Percentiles rank a stretch among this genome's conserved stretches.
Evolutionary conservation across 2,329 filamentous ascomycete genomes (phyloP).

Genomic region (Coniochaeta sp.): DNA sequence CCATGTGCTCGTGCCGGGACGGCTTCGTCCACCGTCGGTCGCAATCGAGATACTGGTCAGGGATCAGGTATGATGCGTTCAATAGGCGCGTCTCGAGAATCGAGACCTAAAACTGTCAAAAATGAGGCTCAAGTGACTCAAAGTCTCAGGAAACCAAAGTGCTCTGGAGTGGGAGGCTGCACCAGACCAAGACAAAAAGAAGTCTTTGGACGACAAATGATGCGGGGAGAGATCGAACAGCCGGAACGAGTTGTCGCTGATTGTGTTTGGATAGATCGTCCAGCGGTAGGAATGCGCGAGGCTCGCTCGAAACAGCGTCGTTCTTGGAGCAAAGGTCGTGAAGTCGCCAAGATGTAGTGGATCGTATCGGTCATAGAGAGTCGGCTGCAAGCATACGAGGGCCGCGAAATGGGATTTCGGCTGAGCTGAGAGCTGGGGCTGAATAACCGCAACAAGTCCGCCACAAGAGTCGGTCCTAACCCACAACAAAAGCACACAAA

Average conservation of each 20-base stretch:
- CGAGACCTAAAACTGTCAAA: neutral
- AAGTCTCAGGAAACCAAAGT: neutral
- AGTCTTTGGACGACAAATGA: neutral
- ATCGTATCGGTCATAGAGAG: neutral
- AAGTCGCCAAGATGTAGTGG: neutral
- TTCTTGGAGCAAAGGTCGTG: neutral
- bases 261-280: neutral
- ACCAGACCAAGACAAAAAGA: neutral
- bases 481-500: too few relatives aligned
- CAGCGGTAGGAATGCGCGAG: neutral
- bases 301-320: neutral
- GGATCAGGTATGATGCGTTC: neutral
- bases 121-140: neutral
- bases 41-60: neutral
- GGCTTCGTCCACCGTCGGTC: neutral
- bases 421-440: neutral
- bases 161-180: neutral
- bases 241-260: neutral
- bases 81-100: neutral
- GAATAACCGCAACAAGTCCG: neutral
- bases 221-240: neutral
- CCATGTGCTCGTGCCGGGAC: neutral
- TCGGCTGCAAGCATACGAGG: too few relatives aligned
- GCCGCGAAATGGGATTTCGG: neutral
- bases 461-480: neutral